These are phyloP conservation scores for Rubia tinctorum DNA, from an alignment of 305 asterid species.

Conservation along the genomic window DNA sequence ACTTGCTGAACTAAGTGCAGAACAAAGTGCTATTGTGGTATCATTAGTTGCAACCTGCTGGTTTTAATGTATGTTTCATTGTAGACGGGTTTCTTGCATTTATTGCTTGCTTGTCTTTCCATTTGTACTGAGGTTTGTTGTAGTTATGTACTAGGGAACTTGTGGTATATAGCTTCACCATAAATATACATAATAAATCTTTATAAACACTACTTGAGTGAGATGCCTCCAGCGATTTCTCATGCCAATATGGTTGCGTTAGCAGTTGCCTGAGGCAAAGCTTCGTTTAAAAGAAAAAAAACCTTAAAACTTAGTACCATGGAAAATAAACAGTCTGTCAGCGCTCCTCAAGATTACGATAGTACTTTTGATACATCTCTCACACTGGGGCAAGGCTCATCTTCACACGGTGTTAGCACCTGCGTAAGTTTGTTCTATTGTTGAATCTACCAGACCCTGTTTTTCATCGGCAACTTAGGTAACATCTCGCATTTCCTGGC, in stretches of 20 bases:
- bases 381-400: constrained; percentile 57
- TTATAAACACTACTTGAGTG: background rate
- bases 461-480: background rate
- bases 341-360: constrained; percentile 51
- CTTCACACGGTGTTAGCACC: background rate
- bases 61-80: background rate
- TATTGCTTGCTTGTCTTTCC: background rate
- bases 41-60: background rate
- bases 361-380: constrained; percentile 65
- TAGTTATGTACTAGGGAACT: background rate
- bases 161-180: background rate
- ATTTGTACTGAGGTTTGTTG: background rate
- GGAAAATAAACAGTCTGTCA: constrained; percentile 23
- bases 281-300: no score
- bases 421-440: background rate
- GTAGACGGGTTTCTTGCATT: background rate
- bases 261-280: no score
- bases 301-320: no score
- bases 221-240: no score
- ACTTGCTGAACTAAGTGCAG: background rate
- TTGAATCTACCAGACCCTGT: background rate
- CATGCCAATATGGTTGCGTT: no score
- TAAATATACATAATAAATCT: background rate
- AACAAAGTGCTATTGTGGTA: no score
- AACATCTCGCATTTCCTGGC: no score